A percentile compares a stretch with the other conserved stretches of the same genome.
Evolutionary conservation across 768 basidiomycete species (phyloP).

Genomic region (Rhodotorula paludigena): DNA sequence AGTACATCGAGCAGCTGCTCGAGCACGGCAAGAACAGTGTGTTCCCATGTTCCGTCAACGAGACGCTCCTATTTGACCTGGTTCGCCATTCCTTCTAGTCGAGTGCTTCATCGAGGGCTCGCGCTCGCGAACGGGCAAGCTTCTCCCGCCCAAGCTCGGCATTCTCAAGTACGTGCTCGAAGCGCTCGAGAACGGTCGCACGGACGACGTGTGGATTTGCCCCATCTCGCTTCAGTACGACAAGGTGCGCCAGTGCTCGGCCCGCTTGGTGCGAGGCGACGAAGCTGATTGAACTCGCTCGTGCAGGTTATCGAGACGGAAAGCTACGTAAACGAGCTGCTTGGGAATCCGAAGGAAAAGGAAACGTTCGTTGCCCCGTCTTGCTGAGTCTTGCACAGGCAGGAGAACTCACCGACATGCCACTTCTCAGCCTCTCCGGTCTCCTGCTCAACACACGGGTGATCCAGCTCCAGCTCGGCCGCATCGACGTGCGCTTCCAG

Average conservation of each 20-base stretch:
- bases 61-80: background rate
- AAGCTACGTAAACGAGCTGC: slow-evolving; percentile 37
- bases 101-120: slow-evolving; percentile 42
- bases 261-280: no score
- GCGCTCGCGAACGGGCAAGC: slow-evolving; percentile 39
- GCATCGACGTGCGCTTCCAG: slow-evolving; percentile 42
- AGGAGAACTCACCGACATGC: no score
- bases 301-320: slow-evolving; percentile 27
- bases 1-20: slow-evolving; percentile 41
- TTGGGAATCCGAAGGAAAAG: slow-evolving; percentile 40
- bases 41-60: background rate
- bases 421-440: slow-evolving; percentile 5
- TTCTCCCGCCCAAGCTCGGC: slow-evolving; percentile 40
- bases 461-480: slow-evolving; percentile 39
- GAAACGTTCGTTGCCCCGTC: slow-evolving; percentile 24
- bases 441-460: slow-evolving; percentile 25
- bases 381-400: background rate
- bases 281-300: background rate
- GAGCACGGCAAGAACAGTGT: slow-evolving; percentile 36
- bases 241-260: slow-evolving; percentile 22
- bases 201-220: slow-evolving; percentile 24
- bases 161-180: slow-evolving; percentile 36
- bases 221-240: slow-evolving; percentile 41
- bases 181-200: slow-evolving; percentile 23
- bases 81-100: slow-evolving; percentile 1